Base-by-base conservation (phyloP, 108 stramenopile genomes). In the Conticribra guillardii region DNA sequence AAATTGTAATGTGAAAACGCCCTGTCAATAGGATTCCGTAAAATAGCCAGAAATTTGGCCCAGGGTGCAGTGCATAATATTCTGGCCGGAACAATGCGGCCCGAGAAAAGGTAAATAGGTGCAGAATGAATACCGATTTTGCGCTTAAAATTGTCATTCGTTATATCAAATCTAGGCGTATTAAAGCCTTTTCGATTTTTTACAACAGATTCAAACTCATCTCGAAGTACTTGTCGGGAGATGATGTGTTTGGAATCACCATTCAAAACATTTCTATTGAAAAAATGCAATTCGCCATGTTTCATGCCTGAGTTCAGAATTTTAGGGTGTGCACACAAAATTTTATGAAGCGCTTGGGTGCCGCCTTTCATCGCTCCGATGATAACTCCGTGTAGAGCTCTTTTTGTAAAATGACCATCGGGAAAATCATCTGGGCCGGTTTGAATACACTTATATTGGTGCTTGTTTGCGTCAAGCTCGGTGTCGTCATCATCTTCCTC, bases 1-100 rank as follows among this genome's bases (percentile, higher is more conserved):
- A 60, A 70, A 32, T 70, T 56, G 56, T 60, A 70, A 60, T 60
- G 69, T 19, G 55, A 57, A 56, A 60, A 60, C 22, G 69, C 69
- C 50, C 69, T 34, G 11, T 70, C 69, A 11, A 70, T 60, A 2
- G 69, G 69, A 21, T 70, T 70, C 3, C 69, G 28, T 1, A 70
- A 22, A 26, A 70, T 70, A n/a, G 69, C 69, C 46, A 70, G 57
- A 14, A 60, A 41, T 47, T 60, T 60, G 29, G 56, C 29, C 69
- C 69, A 70, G 3, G 69, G 69, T 26, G 69, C 69, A 29, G 33
- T 50, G 45, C 58, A 70, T 9, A 70, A n/a, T 50, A 70, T 34
- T 44, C 69, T 26, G 1, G 69, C 69, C 1, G 69, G 51, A 1
- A 60, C 24, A 24, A 30, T 34, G 14, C 69, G 49, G 1, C 69